phyloP scores from a whole-genome alignment of 164 flowering plant genomes.

The Vitis riparia region DNA sequence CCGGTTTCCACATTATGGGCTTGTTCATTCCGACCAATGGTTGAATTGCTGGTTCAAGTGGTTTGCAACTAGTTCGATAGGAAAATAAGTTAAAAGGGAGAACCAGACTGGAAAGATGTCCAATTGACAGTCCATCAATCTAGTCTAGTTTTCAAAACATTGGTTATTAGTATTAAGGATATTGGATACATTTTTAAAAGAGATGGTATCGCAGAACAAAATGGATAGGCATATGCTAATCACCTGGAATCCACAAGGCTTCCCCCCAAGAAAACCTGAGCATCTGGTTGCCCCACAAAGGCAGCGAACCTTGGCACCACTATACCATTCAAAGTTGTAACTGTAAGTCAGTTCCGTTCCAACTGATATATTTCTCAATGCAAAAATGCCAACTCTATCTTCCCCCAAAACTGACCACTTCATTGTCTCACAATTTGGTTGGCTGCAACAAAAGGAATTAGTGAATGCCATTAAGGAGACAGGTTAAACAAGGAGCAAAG shows the following conservation, averaged over 20 bases:
- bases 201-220: too few relatives aligned
- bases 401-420: slow-evolving; percentile 96
- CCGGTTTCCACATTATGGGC: too few relatives aligned
- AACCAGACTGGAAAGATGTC: too few relatives aligned
- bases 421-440: slow-evolving; percentile 95
- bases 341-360: slow-evolving; percentile 83
- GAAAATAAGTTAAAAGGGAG: too few relatives aligned
- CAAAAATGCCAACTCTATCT: slow-evolving; percentile 91
- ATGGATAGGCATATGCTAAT: background rate
- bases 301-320: slow-evolving; percentile 96
- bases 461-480: slow-evolving; percentile 3
- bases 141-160: too few relatives aligned
- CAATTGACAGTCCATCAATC: too few relatives aligned
- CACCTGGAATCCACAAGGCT: slow-evolving; percentile 96
- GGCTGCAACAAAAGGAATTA: slow-evolving; percentile 45
- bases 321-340: slow-evolving; percentile 98
- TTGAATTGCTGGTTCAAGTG: too few relatives aligned
- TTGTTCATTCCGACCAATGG: too few relatives aligned
- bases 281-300: slow-evolving; percentile 86
- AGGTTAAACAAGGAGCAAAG: too few relatives aligned
- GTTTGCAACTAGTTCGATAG: too few relatives aligned
- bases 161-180: too few relatives aligned
- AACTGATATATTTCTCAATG: slow-evolving; percentile 67
- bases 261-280: slow-evolving; percentile 97
- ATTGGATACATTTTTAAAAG: too few relatives aligned